Evolutionary conservation across 805 yeast species (phyloP).

Genomic region (Candida incommunis): DNA sequence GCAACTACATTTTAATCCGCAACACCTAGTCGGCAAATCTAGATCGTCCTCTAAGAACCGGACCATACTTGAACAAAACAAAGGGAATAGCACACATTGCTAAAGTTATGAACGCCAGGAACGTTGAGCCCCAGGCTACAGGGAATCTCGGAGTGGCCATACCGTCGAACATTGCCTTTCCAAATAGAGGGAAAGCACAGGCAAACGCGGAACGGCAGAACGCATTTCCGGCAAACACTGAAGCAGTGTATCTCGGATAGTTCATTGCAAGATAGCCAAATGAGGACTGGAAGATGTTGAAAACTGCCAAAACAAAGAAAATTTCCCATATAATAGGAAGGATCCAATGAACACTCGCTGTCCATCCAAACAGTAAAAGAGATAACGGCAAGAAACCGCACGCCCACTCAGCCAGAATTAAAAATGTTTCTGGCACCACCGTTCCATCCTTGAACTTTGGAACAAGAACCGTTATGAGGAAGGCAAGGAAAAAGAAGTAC

Average conservation of each 20-base stretch:
- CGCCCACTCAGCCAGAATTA: background rate
- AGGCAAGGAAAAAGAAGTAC: background rate
- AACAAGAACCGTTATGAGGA: background rate
- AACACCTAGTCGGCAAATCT: background rate
- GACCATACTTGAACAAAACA: background rate
- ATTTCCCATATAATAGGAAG: conserved; percentile 31
- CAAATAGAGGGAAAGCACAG: conserved; percentile 50
- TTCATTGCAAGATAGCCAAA: conserved; percentile 35
- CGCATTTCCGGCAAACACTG: conserved; percentile 44
- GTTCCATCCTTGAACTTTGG: background rate
- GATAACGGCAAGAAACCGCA: background rate
- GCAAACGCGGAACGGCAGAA: conserved; percentile 38
- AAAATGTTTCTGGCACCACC: background rate
- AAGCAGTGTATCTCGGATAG: conserved; percentile 35
- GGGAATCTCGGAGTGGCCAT: conserved; percentile 29
- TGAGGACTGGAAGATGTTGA: conserved; percentile 34
- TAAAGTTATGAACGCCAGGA: conserved; percentile 30
- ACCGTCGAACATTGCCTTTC: conserved; percentile 39
- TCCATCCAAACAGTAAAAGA: background rate
- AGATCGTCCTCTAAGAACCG: background rate
- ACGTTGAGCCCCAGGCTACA: conserved; percentile 46
- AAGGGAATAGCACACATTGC: conserved; percentile 17
- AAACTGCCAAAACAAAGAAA: conserved; percentile 26
- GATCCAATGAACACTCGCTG: conserved; percentile 29
- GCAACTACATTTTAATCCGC: too few relatives aligned